These are phyloP conservation scores for Triticum dicoccoides DNA, from an alignment of 176 grass and related monocot genomes.

Conservation along the genomic window DNA sequence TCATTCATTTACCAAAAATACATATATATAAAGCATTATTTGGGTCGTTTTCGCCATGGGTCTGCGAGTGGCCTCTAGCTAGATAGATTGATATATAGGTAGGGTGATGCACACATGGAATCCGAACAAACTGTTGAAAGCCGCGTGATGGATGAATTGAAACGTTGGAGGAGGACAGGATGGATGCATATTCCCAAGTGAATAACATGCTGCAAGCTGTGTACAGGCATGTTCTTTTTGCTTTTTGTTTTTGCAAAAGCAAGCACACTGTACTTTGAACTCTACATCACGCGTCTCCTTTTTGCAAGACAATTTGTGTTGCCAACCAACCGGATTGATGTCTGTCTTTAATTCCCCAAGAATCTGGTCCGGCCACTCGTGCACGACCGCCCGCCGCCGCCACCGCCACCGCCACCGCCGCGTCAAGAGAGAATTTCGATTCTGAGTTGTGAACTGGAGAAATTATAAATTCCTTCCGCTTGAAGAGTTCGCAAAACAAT, in stretches of 20 bases:
- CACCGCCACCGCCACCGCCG: background rate
- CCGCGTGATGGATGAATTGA: conserved; percentile 8
- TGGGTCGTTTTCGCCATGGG: conserved; percentile 5
- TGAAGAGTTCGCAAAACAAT: background rate
- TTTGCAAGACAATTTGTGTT: conserved; percentile 22
- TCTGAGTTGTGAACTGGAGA: background rate
- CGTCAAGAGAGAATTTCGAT: background rate
- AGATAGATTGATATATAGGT: background rate
- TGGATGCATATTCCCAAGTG: background rate
- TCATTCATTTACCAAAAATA: background rate
- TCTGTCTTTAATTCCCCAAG: background rate
- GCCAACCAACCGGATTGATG: conserved; percentile 18
- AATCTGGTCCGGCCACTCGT: background rate
- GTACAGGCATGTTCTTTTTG: background rate
- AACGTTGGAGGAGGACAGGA: conserved; percentile 6
- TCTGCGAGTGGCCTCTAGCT: background rate
- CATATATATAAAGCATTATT: background rate
- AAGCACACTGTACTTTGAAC: conserved; percentile 5
- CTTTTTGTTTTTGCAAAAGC: background rate
- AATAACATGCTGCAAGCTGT: background rate
- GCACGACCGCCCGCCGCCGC: background rate
- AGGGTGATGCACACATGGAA: background rate
- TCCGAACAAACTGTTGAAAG: background rate
- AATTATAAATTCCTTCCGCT: background rate
- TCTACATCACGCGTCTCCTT: background rate